Evolutionary conservation across 192 early-diverging fungal species (phyloP), one percentile per base, ranked within the genome.

Genomic region (Linnemannia hyalina): DNA sequence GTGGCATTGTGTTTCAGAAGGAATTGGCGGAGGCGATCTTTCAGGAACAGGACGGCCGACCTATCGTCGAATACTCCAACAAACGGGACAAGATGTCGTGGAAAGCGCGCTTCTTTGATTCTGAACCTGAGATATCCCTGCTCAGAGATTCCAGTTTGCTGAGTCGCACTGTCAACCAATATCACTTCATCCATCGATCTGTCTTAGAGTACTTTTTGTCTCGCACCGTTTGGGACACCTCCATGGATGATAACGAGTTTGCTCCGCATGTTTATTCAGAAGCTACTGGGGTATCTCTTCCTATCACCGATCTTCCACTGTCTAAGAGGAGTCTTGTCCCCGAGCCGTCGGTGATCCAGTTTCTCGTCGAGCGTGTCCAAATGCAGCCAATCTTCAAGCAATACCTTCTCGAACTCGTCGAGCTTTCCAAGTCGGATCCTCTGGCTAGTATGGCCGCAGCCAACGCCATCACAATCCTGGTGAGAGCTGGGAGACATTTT

Each of bases 401-500:
- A 3, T 15, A 29, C 9, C 71, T 73, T 10, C 71, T 46, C 20
- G n/a, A 3, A 0, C 0, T 73, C 44, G 11, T 73, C 13, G n/a
- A 47, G 23, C 44, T 44, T 26, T 73, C 71, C 38, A 73, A 49
- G 11, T 29, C 44, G 4, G 42, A 73, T 20, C 8, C 40, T 11
- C 7, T 2, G 38, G 71, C 71, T 2, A 73, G 44, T 4, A n/a
- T 11, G 8, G 71, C 71, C 0, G 44, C 71, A 7, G 42, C 71
- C 4, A 73, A 73, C 11, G 71, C 44, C 6, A 73, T 73, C 42
- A 73, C 44, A 8, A 73, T 73, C 42, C 44, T 73, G 22, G n/a
- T 73, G 41, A 41, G n/a, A 49, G 42, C 71, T 11, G 71, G 71
- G n/a, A n/a, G n/a, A n/a, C n/a, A n/a, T n/a, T 73, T 73, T 26